phyloP scores from a whole-genome alignment of 371 early-diverging fungal genomes.

The Rhizopus microsporus region DNA sequence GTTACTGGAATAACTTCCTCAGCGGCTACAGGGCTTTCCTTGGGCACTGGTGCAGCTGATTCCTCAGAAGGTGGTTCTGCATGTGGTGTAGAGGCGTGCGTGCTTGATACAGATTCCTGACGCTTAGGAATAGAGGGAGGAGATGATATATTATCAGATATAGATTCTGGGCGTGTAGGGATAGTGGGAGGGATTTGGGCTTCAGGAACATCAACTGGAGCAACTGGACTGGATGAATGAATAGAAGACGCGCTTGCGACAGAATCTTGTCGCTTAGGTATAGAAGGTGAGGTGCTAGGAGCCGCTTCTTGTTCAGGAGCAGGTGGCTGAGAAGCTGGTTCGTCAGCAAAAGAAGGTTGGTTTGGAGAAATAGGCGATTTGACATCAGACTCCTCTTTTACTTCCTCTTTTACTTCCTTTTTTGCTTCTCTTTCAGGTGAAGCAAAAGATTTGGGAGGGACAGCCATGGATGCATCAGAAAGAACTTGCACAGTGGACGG shows the following conservation, averaged over 20 bases:
- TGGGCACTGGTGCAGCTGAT: no score
- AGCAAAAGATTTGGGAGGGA: constrained; percentile 7
- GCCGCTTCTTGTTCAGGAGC: no score
- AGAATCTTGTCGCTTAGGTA: no score
- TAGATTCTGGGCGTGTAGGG: constrained; percentile 6
- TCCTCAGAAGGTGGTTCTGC: no score
- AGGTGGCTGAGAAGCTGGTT: no score
- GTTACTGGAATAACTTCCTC: no score
- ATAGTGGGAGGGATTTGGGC: background rate
- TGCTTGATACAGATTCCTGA: no score
- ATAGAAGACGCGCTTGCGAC: no score
- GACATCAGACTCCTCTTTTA: constrained; percentile 13
- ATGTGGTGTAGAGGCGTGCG: no score
- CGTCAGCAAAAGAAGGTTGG: no score
- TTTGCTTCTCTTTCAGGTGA: background rate
- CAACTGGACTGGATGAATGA: background rate
- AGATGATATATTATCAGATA: background rate
- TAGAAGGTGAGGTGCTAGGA: no score
- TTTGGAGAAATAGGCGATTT: constrained; percentile 2
- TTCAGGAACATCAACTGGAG: background rate
- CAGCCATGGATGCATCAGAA: constrained; percentile 6
- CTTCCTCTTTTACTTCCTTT: constrained; percentile 12
- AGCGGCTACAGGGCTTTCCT: no score
- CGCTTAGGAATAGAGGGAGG: background rate
- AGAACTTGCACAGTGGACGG: constrained; percentile 20